Percentiles rank a stretch among this genome's conserved stretches.
Conservation (phyloP, 129 eudicot genomes). For the Saussurea involucrata region DNA sequence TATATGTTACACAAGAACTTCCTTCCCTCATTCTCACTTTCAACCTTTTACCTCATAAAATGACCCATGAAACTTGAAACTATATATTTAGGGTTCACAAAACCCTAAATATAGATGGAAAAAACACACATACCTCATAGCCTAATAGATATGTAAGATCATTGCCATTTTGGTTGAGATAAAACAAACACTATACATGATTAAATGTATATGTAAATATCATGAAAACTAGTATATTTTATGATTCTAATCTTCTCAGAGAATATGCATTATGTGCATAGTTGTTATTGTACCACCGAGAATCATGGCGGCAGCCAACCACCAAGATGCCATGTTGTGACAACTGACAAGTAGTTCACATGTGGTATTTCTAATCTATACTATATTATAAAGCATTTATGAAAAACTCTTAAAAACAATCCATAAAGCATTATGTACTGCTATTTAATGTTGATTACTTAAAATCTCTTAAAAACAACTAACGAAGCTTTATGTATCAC, state of each 20-base stretch:
- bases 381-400: no score
- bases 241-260: neutral
- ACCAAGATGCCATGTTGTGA: neutral
- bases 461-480: no score
- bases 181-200: neutral
- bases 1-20: neutral
- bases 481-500: no score
- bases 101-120: no score
- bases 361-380: slow-evolving; percentile 2
- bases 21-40: neutral
- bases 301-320: neutral
- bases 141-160: no score
- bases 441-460: no score
- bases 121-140: no score
- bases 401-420: no score
- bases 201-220: neutral
- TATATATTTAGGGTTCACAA: no score
- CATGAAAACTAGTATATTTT: neutral
- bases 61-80: neutral
- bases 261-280: neutral
- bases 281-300: neutral
- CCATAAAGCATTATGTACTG: no score
- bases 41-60: neutral
- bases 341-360: neutral
- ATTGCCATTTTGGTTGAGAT: no score